A percentile compares a stretch with the other conserved stretches of the same genome.
Conservation (phyloP, 2,329 filamentous ascomycete species). For the Drechslera avenae region DNA sequence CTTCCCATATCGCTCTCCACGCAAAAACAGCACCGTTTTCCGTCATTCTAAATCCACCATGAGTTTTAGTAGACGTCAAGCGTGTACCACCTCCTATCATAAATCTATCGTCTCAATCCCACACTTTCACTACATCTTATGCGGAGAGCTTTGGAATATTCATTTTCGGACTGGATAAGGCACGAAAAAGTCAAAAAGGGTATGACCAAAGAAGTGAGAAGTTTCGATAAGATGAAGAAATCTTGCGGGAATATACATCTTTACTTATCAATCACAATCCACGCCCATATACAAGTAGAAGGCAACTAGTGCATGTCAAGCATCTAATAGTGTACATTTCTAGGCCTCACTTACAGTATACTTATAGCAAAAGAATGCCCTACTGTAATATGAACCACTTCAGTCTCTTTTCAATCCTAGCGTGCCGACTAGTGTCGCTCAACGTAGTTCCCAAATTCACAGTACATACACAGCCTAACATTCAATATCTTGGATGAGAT, state of each 20-base stretch:
- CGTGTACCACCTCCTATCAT: neutral
- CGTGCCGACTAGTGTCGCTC: neutral
- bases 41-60: neutral
- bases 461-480: slow-evolving; percentile 1
- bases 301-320: too few relatives aligned
- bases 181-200: too few relatives aligned
- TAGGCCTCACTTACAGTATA: too few relatives aligned
- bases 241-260: too few relatives aligned
- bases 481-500: too few relatives aligned
- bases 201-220: too few relatives aligned
- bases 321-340: too few relatives aligned
- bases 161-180: too few relatives aligned
- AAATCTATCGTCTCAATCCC: neutral
- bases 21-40: neutral
- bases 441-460: neutral
- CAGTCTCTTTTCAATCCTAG: slow-evolving; percentile 1
- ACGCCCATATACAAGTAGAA: too few relatives aligned
- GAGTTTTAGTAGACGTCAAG: neutral
- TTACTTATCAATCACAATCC: too few relatives aligned
- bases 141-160: too few relatives aligned
- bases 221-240: too few relatives aligned
- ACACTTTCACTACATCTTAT: neutral
- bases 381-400: neutral
- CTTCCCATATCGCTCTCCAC: slow-evolving; percentile 1
- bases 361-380: neutral